These are phyloP conservation scores for Suillus paluster DNA, from an alignment of 768 basidiomycete species.

Conservation along the genomic window DNA sequence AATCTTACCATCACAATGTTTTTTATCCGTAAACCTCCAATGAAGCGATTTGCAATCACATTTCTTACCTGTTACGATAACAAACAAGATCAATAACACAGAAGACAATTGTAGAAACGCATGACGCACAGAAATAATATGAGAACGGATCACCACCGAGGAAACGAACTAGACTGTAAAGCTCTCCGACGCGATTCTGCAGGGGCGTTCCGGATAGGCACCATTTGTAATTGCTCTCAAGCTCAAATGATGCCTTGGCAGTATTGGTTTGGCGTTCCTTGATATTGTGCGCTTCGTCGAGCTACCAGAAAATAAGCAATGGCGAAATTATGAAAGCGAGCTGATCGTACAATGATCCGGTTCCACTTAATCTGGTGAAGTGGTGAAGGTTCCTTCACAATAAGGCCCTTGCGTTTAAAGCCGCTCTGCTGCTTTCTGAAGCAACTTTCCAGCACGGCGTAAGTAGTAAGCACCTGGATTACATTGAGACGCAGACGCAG, in stretches of 20 bases:
- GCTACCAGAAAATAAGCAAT: slow-evolving; percentile 42
- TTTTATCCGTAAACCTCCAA: slow-evolving; percentile 89
- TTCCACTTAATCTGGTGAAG: slow-evolving; percentile 88
- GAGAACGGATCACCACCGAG: slow-evolving; percentile 93
- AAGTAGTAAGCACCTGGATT: slow-evolving; percentile 77
- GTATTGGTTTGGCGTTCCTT: slow-evolving; percentile 95
- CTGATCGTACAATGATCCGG: slow-evolving; percentile 65
- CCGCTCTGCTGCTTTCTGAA: slow-evolving; percentile 94
- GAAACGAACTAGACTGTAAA: slow-evolving; percentile 94
- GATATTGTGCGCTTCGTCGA: slow-evolving; percentile 98
- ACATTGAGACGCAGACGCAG: slow-evolving; percentile 12
- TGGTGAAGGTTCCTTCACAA: slow-evolving; percentile 88
- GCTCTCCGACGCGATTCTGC: slow-evolving; percentile 97
- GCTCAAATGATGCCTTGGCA: slow-evolving; percentile 94
- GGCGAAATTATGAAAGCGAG: not conserved
- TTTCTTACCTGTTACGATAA: slow-evolving; percentile 63
- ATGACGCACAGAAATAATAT: slow-evolving; percentile 81
- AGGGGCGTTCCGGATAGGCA: slow-evolving; percentile 96
- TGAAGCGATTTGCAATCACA: slow-evolving; percentile 96
- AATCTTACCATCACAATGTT: slow-evolving; percentile 75
- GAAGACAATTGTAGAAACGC: not conserved
- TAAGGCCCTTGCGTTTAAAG: slow-evolving; percentile 82
- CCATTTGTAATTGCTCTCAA: slow-evolving; percentile 84
- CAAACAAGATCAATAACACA: not conserved
- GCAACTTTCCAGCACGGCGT: slow-evolving; percentile 87